Evolutionary conservation across 805 yeast genomes (phyloP).

Genomic region (Hanseniaspora lachancei): DNA sequence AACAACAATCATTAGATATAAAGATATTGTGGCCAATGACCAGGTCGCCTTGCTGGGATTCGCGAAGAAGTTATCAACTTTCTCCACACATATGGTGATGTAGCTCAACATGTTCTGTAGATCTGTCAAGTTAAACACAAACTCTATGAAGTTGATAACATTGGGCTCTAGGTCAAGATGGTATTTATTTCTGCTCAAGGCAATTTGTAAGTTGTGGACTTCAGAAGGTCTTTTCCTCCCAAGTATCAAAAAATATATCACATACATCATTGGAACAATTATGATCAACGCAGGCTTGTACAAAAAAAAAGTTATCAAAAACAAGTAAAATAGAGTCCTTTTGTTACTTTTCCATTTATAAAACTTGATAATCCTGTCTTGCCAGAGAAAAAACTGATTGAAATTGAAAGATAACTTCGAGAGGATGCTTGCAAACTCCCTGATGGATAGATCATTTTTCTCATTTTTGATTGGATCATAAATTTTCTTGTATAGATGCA

Average conservation of each 20-base stretch:
- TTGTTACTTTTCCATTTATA: slow-evolving; percentile 63
- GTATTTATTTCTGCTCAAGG: slow-evolving; percentile 14
- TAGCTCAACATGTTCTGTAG: slow-evolving; percentile 49
- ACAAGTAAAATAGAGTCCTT: slow-evolving; percentile 46
- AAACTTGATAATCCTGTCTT: slow-evolving; percentile 7
- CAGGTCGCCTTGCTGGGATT: neutral
- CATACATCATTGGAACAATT: slow-evolving; percentile 49
- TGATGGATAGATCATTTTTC: neutral
- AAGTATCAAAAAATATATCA: neutral
- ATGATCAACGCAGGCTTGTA: slow-evolving; percentile 57
- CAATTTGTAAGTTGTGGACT: slow-evolving; percentile 12
- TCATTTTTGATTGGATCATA: neutral
- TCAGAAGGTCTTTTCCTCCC: slow-evolving; percentile 24
- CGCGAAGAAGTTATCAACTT: slow-evolving; percentile 13
- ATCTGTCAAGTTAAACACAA: slow-evolving; percentile 53
- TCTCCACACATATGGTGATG: slow-evolving; percentile 33
- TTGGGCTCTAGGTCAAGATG: slow-evolving; percentile 21
- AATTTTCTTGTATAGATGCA: neutral
- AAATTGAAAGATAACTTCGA: slow-evolving; percentile 2
- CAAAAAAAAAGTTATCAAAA: slow-evolving; percentile 53
- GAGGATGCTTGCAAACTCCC: neutral
- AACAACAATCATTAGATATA: neutral
- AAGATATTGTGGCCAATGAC: neutral
- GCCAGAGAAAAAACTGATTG: neutral
- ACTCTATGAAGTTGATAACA: slow-evolving; percentile 30